Evolutionary conservation across 805 yeast species (phyloP), one percentile per base, ranked within the genome.

Genomic region (Barnettozyma salicaria): DNA sequence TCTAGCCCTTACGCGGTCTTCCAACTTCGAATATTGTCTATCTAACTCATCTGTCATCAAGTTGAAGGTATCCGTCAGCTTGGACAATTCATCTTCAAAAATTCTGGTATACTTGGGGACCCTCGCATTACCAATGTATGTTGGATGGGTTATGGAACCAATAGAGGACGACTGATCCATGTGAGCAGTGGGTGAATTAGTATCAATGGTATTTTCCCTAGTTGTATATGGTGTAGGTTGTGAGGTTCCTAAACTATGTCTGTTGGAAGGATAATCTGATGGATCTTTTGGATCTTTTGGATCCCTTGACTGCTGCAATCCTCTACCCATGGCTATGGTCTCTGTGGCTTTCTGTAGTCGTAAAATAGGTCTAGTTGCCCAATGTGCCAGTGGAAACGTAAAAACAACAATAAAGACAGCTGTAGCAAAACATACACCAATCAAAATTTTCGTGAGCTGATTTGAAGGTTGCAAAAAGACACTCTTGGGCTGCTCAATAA

Each of bases 1-100:
- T 54, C 97, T 72, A 25, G 80, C 79, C 35, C 76, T 70, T 13
- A 90, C 97, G 44, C 97, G 72, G 47, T 86, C 95, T 60, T 92
- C 97, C 36, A 90, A 59, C 50, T 81, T 80, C 5, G 80, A 66
- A 52, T 90, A 90, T 56, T 90, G 97, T 42, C 76, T 71, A 41
- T 85, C 86, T 24, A 90, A 67, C 51, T 86, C 95, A 51, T 80
- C 85, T 4, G 94, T 79, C 97, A 90, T 88, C 16, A 80, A 79
- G 51, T 89, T 88, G 60, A 89, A 90, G 0, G 95, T 90, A 25
- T 80, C 89, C 0, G 95, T 80, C 21, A 90, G 64, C 50, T 88
- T 96, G 0, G 90, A 81, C 30, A 90, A 67, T 60, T 90, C 98
- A 64, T 92, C 97, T 29, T 74, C 67, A 52, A 83, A 74, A 19